Evolutionary conservation across 2,329 filamentous ascomycete genomes (phyloP).

Genomic region (Acephala macrosclerotiorum): DNA sequence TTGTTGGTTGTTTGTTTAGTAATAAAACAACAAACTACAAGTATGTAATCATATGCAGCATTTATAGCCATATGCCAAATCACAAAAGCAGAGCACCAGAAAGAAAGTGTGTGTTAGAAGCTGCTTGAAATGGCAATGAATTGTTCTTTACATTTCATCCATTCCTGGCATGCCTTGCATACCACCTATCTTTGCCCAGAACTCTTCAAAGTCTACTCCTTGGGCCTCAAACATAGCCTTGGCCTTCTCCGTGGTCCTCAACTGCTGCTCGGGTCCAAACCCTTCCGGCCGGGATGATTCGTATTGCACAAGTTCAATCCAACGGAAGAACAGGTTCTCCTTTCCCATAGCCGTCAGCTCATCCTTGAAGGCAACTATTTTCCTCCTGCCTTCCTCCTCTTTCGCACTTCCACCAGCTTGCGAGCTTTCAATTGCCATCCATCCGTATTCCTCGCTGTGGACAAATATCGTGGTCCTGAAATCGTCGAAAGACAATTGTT

Average conservation of each 20-base stretch:
- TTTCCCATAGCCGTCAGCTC: slow-evolving; percentile 79
- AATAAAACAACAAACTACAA: not conserved
- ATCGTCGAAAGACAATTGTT: slow-evolving; percentile 65
- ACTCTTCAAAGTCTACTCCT: slow-evolving; percentile 81
- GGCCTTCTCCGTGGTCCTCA: slow-evolving; percentile 75
- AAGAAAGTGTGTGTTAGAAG: not conserved
- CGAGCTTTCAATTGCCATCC: slow-evolving; percentile 72
- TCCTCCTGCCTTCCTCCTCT: slow-evolving; percentile 71
- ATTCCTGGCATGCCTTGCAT: slow-evolving; percentile 62
- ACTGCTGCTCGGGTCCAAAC: slow-evolving; percentile 78
- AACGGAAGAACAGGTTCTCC: slow-evolving; percentile 88
- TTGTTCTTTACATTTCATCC: slow-evolving; percentile 41
- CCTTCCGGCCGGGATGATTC: slow-evolving; percentile 82
- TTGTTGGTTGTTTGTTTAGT: not conserved
- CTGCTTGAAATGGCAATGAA: not conserved
- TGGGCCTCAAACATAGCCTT: slow-evolving; percentile 77
- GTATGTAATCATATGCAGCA: not conserved
- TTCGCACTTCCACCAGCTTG: slow-evolving; percentile 54
- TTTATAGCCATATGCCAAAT: not conserved
- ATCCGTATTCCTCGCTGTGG: slow-evolving; percentile 71
- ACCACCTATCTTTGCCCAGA: slow-evolving; percentile 76
- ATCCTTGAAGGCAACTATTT: slow-evolving; percentile 83
- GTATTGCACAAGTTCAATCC: slow-evolving; percentile 92
- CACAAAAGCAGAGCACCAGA: not conserved
- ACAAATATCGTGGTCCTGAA: slow-evolving; percentile 77